phyloP scores from a whole-genome alignment of 2,329 filamentous ascomycete genomes.

The Verticillium isaacii region DNA sequence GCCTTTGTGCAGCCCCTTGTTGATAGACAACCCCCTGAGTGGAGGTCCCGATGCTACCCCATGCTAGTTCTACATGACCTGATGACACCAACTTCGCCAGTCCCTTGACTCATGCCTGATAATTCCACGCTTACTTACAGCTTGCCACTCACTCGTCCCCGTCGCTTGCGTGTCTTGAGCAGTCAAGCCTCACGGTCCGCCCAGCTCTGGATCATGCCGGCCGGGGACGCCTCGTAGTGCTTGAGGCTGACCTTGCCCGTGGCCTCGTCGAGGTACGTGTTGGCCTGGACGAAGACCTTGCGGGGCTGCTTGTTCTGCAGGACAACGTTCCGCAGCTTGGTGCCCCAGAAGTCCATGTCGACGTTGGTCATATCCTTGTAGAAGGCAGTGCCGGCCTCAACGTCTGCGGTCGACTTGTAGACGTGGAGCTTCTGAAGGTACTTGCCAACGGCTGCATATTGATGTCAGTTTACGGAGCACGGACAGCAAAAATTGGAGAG shows the following conservation, averaged over 20 bases:
- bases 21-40: neutral
- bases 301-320: slow-evolving; percentile 74
- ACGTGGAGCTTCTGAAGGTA: slow-evolving; percentile 90
- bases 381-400: slow-evolving; percentile 69
- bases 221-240: slow-evolving; percentile 78
- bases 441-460: slow-evolving; percentile 63
- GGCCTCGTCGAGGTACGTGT: slow-evolving; percentile 67
- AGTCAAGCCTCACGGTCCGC: slow-evolving; percentile 49
- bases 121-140: neutral
- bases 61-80: neutral
- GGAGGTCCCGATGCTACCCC: neutral
- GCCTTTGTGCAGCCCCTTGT: neutral
- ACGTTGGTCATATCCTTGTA: slow-evolving; percentile 83
- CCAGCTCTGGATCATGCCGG: slow-evolving; percentile 82
- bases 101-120: neutral
- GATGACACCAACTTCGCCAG: neutral
- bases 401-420: slow-evolving; percentile 86
- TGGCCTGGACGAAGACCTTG: slow-evolving; percentile 92
- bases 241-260: slow-evolving; percentile 69
- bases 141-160: neutral
- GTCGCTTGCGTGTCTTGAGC: neutral
- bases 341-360: slow-evolving; percentile 76
- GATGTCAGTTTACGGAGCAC: neutral
- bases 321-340: slow-evolving; percentile 71
- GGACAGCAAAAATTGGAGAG: neutral